Evolutionary conservation across 2,329 filamentous ascomycete genomes (phyloP).

Genomic region (Trichoderma afroharzianum): DNA sequence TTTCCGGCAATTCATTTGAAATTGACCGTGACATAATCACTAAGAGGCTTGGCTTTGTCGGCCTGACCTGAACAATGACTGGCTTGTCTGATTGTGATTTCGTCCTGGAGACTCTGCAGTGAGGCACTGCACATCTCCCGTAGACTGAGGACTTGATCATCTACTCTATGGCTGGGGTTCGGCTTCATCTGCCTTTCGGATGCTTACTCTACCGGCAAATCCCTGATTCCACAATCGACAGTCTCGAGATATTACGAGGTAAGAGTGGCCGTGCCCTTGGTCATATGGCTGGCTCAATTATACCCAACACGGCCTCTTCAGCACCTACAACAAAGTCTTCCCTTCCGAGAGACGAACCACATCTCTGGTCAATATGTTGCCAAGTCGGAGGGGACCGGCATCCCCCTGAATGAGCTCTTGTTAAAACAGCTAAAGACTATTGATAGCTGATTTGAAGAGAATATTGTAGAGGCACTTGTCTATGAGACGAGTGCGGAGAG

Average conservation of each 20-base stretch:
- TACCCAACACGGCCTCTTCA: neutral
- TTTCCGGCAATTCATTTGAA: slow-evolving; percentile 78
- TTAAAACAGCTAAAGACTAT: slow-evolving; percentile 62
- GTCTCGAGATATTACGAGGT: neutral
- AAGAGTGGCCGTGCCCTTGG: neutral
- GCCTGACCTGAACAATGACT: slow-evolving; percentile 69
- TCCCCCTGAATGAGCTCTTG: slow-evolving; percentile 67
- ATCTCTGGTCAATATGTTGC: slow-evolving; percentile 63
- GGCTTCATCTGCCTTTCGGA: slow-evolving; percentile 73
- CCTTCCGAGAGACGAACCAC: slow-evolving; percentile 77
- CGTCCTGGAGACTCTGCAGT: slow-evolving; percentile 76
- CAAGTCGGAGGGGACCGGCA: slow-evolving; percentile 38
- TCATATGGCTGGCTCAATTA: neutral
- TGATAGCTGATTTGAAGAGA: slow-evolving; percentile 65
- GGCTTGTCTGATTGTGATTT: slow-evolving; percentile 78
- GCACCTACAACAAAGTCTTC: slow-evolving; percentile 48
- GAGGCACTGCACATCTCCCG: slow-evolving; percentile 76
- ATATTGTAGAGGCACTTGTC: slow-evolving; percentile 69
- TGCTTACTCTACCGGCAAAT: slow-evolving; percentile 53
- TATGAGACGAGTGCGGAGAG: slow-evolving; percentile 82
- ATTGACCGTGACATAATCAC: slow-evolving; percentile 79
- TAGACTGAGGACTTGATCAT: slow-evolving; percentile 82
- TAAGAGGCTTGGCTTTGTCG: slow-evolving; percentile 75
- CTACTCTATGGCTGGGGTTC: slow-evolving; percentile 74
- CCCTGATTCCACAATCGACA: neutral